phyloP scores from a whole-genome alignment of 352 stramenopile genomes.

The Pythium aristosporum region DNA sequence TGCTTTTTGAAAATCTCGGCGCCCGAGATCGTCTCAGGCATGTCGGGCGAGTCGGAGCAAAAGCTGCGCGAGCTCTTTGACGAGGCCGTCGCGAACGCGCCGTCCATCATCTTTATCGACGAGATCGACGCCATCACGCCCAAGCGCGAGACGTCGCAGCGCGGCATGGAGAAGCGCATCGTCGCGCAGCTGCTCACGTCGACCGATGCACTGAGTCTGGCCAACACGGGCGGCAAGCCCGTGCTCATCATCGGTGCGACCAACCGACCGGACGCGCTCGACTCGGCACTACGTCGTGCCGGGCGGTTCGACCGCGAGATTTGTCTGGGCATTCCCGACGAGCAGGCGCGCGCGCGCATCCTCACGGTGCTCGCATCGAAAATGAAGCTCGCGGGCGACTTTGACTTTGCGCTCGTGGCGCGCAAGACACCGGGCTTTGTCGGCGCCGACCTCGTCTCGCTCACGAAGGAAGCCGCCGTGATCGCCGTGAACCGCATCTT shows the following conservation, averaged over 20 bases:
- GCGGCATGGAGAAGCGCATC: constrained; percentile 97
- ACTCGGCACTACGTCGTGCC: constrained; percentile 94
- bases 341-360: constrained; percentile 93
- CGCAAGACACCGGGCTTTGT: constrained; percentile 96
- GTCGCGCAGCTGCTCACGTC: constrained; percentile 95
- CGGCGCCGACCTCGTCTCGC: constrained; percentile 95
- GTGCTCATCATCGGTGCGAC: constrained; percentile 98
- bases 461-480: constrained; percentile 98
- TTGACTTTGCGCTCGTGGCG: constrained; percentile 95
- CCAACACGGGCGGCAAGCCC: constrained; percentile 87
- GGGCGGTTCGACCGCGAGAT: constrained; percentile 99
- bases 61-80: constrained; percentile 94
- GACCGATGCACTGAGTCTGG: constrained; percentile 88
- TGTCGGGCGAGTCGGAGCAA: constrained; percentile 90
- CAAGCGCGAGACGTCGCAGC: constrained; percentile 91
- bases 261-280: constrained; percentile 96
- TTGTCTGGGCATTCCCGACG: constrained; percentile 95
- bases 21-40: constrained; percentile 93
- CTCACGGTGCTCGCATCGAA: constrained; percentile 91
- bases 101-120: constrained; percentile 98
- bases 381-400: constrained; percentile 93
- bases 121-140: constrained; percentile 97
- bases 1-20: constrained; percentile 88
- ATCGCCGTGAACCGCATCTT: constrained; percentile 99
- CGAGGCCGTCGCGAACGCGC: constrained; percentile 92